Base-by-base conservation (phyloP, 768 basidiomycete genomes). In the Mycena leptocephala region DNA sequence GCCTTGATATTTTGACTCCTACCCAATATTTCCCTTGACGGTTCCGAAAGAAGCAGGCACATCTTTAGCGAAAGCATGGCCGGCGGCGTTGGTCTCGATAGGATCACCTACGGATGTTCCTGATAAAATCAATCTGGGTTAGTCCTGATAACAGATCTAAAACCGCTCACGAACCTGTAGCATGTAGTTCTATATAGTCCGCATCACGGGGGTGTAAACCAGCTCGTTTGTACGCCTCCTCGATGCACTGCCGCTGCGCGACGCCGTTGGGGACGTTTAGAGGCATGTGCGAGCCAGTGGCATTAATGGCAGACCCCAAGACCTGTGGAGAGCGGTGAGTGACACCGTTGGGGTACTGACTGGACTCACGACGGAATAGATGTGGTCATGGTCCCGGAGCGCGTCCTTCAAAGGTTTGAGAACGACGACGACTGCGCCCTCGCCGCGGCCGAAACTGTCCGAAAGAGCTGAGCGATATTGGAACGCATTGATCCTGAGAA, bases 111-210 rank as follows among this genome's bases (percentile, higher is more conserved):
- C 80, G 56, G 83, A 81, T 11, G 88, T 88, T 51, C 70, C 59
- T 72, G 39, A 22, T n/a, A n/a, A n/a, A n/a, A n/a, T n/a, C n/a
- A 20, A 18, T 20, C 46, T 11, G 11, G 7, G 46, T 48, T 22
- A 48, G 46, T 18, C 14, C 3, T 22, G 22, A 46, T 3, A 22
- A 20, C 18, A 30, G 22, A 10, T 9, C 28, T 10, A 2, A 46
- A 26, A 26, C 16, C 22, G 28, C n/a, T 30, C 32, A 48, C 16
- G 16, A 3, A 51, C n/a, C 43, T 24, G n/a, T 59, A 43, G n/a
- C 85, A 70, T 89, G 88, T 24, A 88, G 61, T 66, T 88, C 88
- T 0, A 88, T 79, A 66, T 82, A 89, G 48, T 87, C 86, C 0
- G 83, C 83, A 24, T 87, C 85, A 0, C 56, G 37, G 2, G 83